Base-by-base conservation (phyloP, 1,284 basidiomycete species). In the Agaricales sp. region DNA sequence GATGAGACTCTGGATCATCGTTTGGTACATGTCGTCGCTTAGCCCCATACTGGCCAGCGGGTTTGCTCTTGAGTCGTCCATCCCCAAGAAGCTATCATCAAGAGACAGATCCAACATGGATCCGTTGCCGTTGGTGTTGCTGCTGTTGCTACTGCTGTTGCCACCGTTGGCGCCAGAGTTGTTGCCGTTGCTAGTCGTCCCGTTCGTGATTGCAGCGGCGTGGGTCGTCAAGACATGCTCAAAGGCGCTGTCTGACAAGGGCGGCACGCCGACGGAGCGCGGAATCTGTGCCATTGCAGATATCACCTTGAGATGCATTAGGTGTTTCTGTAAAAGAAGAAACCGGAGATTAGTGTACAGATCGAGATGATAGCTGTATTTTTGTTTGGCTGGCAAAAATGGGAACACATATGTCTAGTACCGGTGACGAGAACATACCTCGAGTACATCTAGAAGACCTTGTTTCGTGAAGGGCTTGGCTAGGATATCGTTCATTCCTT, bases 381-480 rank as follows among this genome's bases (percentile, higher is more conserved):
- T n/a, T n/a, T n/a, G n/a, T n/a, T n/a, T n/a, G n/a, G n/a, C n/a
- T n/a, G n/a, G n/a, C 30, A 43, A 25, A 23, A 13, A 46, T 16
- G 25, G 51, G n/a, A 47, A n/a, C 26, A 41, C n/a, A n/a, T n/a
- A n/a, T n/a, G n/a, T n/a, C n/a, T n/a, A n/a, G n/a, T n/a, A n/a
- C n/a, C n/a, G n/a, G n/a, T n/a, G n/a, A n/a, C n/a, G 39, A 6
- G 49, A 16, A 61, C 71, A 18, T 50, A 87, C 84, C 70, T 98
- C 92, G 53, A 98, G 82, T 80, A 97, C 93, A 54, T 86, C 84
- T 48, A 95, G 69, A 48, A 98, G 67, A 6, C 87, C 88, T 60
- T 94, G 83, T 63, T 93, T 92, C 13, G 91, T 95, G 67, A 98
- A 98, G 1, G 94, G 94, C 65, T 98, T 98, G 4, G 93, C 88